Percentiles rank a stretch among this genome's conserved stretches.
Evolutionary conservation across 2,329 filamentous ascomycete genomes (phyloP).

Genomic region (Sporothrix inflata): DNA sequence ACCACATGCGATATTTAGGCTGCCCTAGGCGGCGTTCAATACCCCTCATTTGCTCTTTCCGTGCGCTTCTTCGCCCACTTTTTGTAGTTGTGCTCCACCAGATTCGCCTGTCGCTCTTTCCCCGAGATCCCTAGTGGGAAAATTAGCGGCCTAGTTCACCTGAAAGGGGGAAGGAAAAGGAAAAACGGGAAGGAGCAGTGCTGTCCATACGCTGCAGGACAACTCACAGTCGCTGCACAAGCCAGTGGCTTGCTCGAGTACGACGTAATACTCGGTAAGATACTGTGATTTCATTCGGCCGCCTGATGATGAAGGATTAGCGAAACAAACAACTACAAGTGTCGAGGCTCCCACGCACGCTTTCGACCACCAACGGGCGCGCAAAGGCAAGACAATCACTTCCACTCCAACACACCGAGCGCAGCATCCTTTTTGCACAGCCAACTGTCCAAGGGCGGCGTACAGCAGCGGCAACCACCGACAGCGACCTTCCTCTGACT

Average conservation of each 20-base stretch:
- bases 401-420: neutral
- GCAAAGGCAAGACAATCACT: neutral
- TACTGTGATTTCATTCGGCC: conserved; percentile 12
- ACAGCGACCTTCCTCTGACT: neutral
- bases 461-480: neutral
- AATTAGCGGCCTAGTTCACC: neutral
- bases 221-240: too few relatives aligned
- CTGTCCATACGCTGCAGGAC: neutral
- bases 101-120: neutral
- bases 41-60: conserved; percentile 24
- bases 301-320: neutral
- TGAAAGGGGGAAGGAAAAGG: neutral
- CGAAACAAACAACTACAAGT: conserved; percentile 8
- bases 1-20: neutral
- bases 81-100: conserved; percentile 3
- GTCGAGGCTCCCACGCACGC: neutral
- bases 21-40: neutral
- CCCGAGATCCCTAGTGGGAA: conserved; percentile 17
- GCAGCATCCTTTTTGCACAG: neutral
- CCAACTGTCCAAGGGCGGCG: neutral
- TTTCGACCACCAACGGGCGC: neutral
- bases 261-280: neutral
- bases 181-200: neutral
- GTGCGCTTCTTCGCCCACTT: neutral
- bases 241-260: conserved; percentile 18